Base-by-base conservation (phyloP, 495 filamentous ascomycete species). In the Trypethelium eluteriae region DNA sequence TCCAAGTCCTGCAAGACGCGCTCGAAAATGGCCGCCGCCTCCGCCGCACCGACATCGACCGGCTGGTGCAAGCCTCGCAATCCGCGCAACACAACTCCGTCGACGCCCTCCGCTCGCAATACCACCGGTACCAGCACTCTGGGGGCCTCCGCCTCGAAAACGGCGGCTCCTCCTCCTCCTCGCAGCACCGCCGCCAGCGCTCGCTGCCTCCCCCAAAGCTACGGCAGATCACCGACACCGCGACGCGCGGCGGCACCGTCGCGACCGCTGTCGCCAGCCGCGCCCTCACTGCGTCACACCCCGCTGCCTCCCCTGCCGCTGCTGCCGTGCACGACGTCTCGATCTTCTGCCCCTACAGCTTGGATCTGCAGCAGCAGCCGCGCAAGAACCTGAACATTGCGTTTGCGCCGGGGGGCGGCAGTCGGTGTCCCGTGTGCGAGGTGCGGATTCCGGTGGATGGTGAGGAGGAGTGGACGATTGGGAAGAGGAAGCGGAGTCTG, bases 1-100 rank as follows among this genome's bases (percentile, higher is more conserved):
- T 76, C 62, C 50, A 70, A 36, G 70, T 76, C 39, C 70, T 76
- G 6, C 71, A 76, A 66, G 73, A 74, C 39, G 74, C 74, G 5
- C 67, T 74, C 46, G 66, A 70, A 59, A 72, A 68, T 64, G 71
- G 70, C 7, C 71, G 74, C 36, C 14, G n/a, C 2, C 62, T 70
- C 25, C 57, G 65, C 9, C 68, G 69, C 34, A 57, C 67, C 64
- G 73, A 76, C 65, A 66, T 74, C 63, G 66, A 67, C 2, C 73
- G 71, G 35, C 66, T 76, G 9, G 44, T 73, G 18, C 53, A 62
- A 1, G 74, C 74, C 14, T 71, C 74, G 16, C 61, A 74, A 41
- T n/a, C 66, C 36, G 74, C 74, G 1, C 71, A 73, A 36, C 71
- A 74, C 38, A 71, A 71, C 61, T 75, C 73, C 2, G 36, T 75